Percentiles rank a stretch among this genome's conserved stretches.
Evolutionary conservation across 371 early-diverging fungal genomes (phyloP).

Genomic region (Modicella reniformis): DNA sequence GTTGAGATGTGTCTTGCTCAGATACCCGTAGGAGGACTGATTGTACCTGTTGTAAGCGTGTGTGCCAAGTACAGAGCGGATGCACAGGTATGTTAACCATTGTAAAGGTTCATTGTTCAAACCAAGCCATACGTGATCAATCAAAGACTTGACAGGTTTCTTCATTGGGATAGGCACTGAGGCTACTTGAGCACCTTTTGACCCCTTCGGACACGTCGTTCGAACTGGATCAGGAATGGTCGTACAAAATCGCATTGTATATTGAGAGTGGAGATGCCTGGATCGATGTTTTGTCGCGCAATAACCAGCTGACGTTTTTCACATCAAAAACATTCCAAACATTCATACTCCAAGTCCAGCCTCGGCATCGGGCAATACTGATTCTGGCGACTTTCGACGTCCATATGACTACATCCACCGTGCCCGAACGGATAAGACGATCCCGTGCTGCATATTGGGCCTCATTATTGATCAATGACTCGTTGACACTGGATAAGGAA

Average conservation of each 20-base stretch:
- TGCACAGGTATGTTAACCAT: conserved; percentile 31
- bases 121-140: too few species aligned
- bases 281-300: conserved; percentile 15
- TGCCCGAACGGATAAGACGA: background rate
- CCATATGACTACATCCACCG: conserved; percentile 1
- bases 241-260: conserved; percentile 23
- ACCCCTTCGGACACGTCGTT: conserved; percentile 14
- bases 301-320: conserved; percentile 6
- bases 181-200: conserved; percentile 26
- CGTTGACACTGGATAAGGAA: conserved; percentile 16
- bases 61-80: conserved; percentile 38
- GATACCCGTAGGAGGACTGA: conserved; percentile 27
- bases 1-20: conserved; percentile 28
- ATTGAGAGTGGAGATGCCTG: conserved; percentile 24
- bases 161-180: conserved; percentile 30
- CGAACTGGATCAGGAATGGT: conserved; percentile 34
- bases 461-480: conserved; percentile 31
- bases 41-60: conserved; percentile 22
- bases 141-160: background rate
- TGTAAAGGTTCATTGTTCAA: too few species aligned
- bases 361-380: conserved; percentile 29
- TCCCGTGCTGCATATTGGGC: conserved; percentile 14
- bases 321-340: background rate
- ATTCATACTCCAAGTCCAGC: conserved; percentile 4
- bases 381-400: conserved; percentile 20